Conservation (phyloP, 1,139 yeast genomes). For the Geotrichum candidum region DNA sequence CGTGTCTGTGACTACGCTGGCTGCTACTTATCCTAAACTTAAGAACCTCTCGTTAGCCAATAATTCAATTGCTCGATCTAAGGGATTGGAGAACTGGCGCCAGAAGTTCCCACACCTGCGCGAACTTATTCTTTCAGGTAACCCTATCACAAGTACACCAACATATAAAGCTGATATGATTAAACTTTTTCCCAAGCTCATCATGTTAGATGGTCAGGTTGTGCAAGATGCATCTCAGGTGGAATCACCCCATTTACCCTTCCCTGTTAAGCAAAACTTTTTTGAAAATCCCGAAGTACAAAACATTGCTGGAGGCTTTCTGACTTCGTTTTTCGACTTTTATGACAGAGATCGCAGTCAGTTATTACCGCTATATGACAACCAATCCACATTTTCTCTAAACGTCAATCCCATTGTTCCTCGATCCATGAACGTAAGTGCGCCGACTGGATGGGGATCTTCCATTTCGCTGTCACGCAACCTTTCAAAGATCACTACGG, state of each 20-base stretch:
- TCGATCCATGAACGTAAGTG: slow-evolving; percentile 18
- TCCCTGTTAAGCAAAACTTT: slow-evolving; percentile 50
- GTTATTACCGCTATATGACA: slow-evolving; percentile 66
- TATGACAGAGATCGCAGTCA: slow-evolving; percentile 81
- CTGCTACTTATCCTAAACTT: slow-evolving; percentile 68
- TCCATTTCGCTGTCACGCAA: slow-evolving; percentile 63
- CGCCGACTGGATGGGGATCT: slow-evolving; percentile 28
- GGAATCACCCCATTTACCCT: slow-evolving; percentile 44
- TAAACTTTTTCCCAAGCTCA: slow-evolving; percentile 67
- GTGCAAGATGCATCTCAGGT: slow-evolving; percentile 68
- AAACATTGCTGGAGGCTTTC: slow-evolving; percentile 63
- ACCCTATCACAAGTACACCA: slow-evolving; percentile 58
- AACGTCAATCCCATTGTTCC: slow-evolving; percentile 47
- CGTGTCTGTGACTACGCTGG: slow-evolving; percentile 55
- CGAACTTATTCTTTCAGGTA: slow-evolving; percentile 69
- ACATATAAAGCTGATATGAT: slow-evolving; percentile 58
- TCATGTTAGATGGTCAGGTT: slow-evolving; percentile 70
- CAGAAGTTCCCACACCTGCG: slow-evolving; percentile 66
- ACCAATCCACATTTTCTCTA: slow-evolving; percentile 78
- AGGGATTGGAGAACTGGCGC: slow-evolving; percentile 67
- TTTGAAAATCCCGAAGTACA: slow-evolving; percentile 77
- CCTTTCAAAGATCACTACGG: slow-evolving; percentile 59
- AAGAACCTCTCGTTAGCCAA: slow-evolving; percentile 74
- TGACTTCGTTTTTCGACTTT: slow-evolving; percentile 63
- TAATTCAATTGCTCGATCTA: slow-evolving; percentile 56